phyloP scores from a whole-genome alignment of 305 asterid genomes.

The Solanum aculeatissimum region DNA sequence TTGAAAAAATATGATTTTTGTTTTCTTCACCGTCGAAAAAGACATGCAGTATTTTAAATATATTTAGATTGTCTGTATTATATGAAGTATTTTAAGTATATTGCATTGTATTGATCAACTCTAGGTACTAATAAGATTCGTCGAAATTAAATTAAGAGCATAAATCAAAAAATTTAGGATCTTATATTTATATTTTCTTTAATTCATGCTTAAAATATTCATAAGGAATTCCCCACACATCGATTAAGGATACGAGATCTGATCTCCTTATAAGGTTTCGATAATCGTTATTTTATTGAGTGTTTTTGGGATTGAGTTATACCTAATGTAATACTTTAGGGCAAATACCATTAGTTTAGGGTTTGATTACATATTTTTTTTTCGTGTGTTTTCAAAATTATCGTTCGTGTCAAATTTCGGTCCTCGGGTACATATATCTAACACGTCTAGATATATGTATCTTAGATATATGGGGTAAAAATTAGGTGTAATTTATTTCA shows the following conservation, averaged over 20 bases:
- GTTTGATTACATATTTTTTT: too few species aligned
- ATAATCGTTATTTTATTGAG: too few species aligned
- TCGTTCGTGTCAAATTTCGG: too few species aligned
- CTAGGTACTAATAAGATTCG: background rate
- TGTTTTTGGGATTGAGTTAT: too few species aligned
- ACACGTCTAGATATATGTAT: too few species aligned
- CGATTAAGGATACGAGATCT: background rate
- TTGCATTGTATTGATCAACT: background rate
- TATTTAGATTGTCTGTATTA: background rate
- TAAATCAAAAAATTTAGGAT: background rate
- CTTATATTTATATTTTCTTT: background rate
- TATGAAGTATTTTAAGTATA: background rate
- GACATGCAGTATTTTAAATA: background rate
- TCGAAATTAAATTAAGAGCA: background rate
- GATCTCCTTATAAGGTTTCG: too few species aligned
- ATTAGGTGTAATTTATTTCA: too few species aligned
- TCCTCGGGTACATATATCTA: too few species aligned
- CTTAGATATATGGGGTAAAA: too few species aligned
- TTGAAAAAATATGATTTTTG: background rate
- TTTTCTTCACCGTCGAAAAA: background rate
- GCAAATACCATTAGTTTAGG: too few species aligned
- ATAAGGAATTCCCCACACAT: background rate
- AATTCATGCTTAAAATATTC: background rate
- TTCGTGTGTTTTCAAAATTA: too few species aligned
- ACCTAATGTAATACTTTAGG: too few species aligned